Conservation (phyloP, 306 rosid species). For the Ormosia semicastrata region DNA sequence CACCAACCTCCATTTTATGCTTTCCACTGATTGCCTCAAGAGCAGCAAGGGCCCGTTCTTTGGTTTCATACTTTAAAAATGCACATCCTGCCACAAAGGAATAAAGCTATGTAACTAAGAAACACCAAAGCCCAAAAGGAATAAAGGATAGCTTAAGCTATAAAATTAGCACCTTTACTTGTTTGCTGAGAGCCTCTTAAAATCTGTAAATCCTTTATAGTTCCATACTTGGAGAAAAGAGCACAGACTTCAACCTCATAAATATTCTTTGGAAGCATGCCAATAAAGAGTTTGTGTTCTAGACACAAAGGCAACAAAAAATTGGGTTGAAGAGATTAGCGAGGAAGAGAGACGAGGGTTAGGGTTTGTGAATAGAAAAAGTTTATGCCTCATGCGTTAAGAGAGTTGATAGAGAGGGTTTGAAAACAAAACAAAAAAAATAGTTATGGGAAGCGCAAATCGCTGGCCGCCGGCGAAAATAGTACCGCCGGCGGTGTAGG, state of each 20-base stretch:
- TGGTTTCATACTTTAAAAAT: slow-evolving; percentile 90
- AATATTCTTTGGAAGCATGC: slow-evolving; percentile 98
- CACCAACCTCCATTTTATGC: slow-evolving; percentile 90
- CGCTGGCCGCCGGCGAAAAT: too few species aligned
- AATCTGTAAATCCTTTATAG: slow-evolving; percentile 88
- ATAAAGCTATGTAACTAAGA: background rate
- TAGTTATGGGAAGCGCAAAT: too few species aligned
- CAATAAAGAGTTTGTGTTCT: slow-evolving; percentile 96
- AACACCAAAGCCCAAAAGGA: background rate
- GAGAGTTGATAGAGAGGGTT: too few species aligned
- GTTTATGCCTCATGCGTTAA: too few species aligned
- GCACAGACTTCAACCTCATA: slow-evolving; percentile 76
- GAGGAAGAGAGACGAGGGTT: too few species aligned
- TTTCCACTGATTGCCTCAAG: slow-evolving; percentile 83
- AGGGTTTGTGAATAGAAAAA: too few species aligned
- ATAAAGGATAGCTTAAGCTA: slow-evolving; percentile 13
- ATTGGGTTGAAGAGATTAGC: too few species aligned
- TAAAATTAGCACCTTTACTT: slow-evolving; percentile 67
- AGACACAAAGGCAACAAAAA: slow-evolving; percentile 30
- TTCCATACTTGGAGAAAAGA: slow-evolving; percentile 75
- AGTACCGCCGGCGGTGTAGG: too few species aligned
- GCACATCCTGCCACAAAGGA: slow-evolving; percentile 75
- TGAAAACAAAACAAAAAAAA: too few species aligned
- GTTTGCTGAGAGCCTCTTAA: slow-evolving; percentile 96
- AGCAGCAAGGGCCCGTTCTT: slow-evolving; percentile 89